Percentiles rank a stretch among this genome's conserved stretches.
Conservation (phyloP, 768 basidiomycete species). For the Infundibulicybe gibba region DNA sequence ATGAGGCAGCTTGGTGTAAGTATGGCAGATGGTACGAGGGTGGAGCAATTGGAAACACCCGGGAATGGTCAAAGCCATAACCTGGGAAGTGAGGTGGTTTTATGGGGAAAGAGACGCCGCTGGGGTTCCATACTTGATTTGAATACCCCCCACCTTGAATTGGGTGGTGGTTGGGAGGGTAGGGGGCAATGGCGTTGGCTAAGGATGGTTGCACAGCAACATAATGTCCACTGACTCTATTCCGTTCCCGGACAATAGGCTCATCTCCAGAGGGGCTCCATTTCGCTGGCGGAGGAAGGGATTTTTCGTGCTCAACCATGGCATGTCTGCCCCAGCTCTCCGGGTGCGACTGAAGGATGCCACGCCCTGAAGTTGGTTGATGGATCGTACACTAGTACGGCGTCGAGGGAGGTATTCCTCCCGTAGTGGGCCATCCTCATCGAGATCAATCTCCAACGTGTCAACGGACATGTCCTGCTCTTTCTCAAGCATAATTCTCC, state of each 20-base stretch:
- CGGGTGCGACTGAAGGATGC: slow-evolving; percentile 10
- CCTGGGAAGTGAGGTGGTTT: slow-evolving; percentile 30
- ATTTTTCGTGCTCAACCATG: slow-evolving; percentile 16
- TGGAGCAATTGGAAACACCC: slow-evolving; percentile 26
- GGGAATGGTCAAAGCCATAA: slow-evolving; percentile 34
- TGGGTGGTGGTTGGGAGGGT: slow-evolving; percentile 29
- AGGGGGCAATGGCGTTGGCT: slow-evolving; percentile 31
- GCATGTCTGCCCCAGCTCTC: slow-evolving; percentile 10
- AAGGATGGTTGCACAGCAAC: slow-evolving; percentile 58
- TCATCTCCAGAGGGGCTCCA: slow-evolving; percentile 85
- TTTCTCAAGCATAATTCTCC: slow-evolving; percentile 46
- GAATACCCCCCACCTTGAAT: slow-evolving; percentile 27
- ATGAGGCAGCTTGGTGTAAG: slow-evolving; percentile 31
- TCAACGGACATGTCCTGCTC: slow-evolving; percentile 40
- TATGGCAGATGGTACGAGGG: slow-evolving; percentile 30
- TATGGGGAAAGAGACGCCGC: slow-evolving; percentile 25
- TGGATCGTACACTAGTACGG: slow-evolving; percentile 37
- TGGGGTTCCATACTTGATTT: slow-evolving; percentile 37
- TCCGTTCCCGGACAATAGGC: slow-evolving; percentile 56
- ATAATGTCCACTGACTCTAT: slow-evolving; percentile 53
- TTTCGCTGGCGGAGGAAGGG: slow-evolving; percentile 69
- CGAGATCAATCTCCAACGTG: slow-evolving; percentile 70
- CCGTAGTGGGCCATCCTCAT: slow-evolving; percentile 78
- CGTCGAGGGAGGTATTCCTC: slow-evolving; percentile 80
- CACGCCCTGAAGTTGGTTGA: slow-evolving; percentile 8